These are phyloP conservation scores for Ustilago crameri DNA, from an alignment of 1,284 basidiomycete genomes.

Conservation along the genomic window DNA sequence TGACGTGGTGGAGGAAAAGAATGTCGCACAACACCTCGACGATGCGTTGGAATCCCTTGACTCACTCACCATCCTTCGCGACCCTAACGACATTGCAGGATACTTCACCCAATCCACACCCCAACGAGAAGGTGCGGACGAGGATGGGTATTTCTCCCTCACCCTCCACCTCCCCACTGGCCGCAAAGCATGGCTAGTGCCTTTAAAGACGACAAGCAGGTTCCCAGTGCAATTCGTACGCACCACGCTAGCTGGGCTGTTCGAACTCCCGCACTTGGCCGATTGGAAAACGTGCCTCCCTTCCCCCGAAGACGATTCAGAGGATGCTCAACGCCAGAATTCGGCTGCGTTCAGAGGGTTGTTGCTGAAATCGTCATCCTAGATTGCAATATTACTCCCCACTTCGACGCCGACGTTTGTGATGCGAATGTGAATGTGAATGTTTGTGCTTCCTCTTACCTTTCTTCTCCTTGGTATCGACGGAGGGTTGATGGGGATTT, in stretches of 20 bases:
- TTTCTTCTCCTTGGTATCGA: not conserved
- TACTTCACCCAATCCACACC: conserved; percentile 43
- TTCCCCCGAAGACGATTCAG: not conserved
- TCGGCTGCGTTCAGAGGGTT: conserved; percentile 9
- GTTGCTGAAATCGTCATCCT: not conserved
- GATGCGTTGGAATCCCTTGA: not conserved
- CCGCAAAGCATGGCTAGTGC: conserved; percentile 31
- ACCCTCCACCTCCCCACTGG: conserved; percentile 5
- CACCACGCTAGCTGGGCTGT: conserved; percentile 41
- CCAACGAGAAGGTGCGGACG: conserved; percentile 4
- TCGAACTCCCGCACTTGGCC: conserved; percentile 50
- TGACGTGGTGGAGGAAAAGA: not conserved
- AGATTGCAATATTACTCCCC: too few relatives aligned
- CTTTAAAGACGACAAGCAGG: conserved; percentile 4
- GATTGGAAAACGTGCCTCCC: conserved; percentile 52
- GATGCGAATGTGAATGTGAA: too few relatives aligned
- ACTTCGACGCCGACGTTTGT: too few relatives aligned
- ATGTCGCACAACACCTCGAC: conserved; percentile 8
- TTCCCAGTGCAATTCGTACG: conserved; percentile 45
- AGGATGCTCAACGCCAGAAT: conserved; percentile 6
- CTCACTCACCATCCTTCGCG: not conserved
- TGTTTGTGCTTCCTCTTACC: not conserved
- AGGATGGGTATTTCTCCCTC: conserved; percentile 30
- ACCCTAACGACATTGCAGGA: not conserved
- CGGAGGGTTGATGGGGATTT: not conserved